Evolutionary conservation across 164 flowering plant genomes (phyloP), one percentile per base, ranked within the genome.

Genomic region (Tetrastigma voinierianum): DNA sequence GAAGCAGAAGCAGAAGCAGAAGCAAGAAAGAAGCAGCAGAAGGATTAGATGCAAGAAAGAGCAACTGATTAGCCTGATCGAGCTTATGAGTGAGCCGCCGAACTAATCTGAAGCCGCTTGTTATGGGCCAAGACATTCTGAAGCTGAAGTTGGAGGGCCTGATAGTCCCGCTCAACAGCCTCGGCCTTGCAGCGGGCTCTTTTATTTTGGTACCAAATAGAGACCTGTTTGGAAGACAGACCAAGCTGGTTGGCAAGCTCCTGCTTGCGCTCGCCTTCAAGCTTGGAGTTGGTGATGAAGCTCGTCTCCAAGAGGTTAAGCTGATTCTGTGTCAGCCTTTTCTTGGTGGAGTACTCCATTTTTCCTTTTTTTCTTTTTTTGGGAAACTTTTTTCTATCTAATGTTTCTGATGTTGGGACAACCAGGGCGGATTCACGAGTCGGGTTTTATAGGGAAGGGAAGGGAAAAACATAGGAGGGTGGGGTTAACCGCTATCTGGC

Each of bases 151-250:
- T 77, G 77, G 16, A 77, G 62, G 57, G 69, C 52, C 61, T 59
- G 69, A 73, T 77, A 68, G 10, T 79, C 80, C 0, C 71, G 65
- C 72, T 79, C 81, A 6, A 73, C 72, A 21, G 59, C 62, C 51
- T 79, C 78, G 47, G 51, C 67, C 65, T 79, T 79, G 77, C 79
- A 76, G 43, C 81, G 61, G 5, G 81, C 81, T 46, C 83, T 62
- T 56, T 74, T 79, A 70, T 82, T 82, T 44, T 79, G 85, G 56
- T 75, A 79, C 85, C 85, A 82, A 15, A 82, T 67, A 0, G 85
- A 78, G 3, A 82, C 68, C 57, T 76, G 78, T 53, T 78, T 70
- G 3, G 85, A 77, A 6, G 70, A 73, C 60, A 80, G 51, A 18
- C 79, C 74, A 10, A 81, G 78, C 9, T 74, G 57, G 10, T 51